Evolutionary conservation across 257 asterid species (phyloP).

Genomic region (Schizonepeta tenuifolia): DNA sequence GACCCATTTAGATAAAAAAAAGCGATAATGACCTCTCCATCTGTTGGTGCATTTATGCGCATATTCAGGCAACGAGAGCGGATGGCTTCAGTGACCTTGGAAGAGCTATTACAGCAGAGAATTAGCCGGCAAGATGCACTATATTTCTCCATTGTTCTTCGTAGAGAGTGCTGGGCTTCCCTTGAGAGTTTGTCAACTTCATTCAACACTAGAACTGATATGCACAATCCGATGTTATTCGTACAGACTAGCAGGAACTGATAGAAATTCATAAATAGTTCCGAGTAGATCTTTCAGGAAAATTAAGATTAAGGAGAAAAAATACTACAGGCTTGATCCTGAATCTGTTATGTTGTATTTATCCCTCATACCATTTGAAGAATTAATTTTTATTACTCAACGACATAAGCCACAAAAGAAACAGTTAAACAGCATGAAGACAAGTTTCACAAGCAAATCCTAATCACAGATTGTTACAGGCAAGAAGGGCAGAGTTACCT

Average conservation of each 20-base stretch:
- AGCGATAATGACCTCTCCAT: conserved; percentile 66
- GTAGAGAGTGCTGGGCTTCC: conserved; percentile 98
- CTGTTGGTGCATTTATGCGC: conserved; percentile 84
- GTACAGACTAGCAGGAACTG: conserved; percentile 20
- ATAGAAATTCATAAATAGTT: conserved; percentile 26
- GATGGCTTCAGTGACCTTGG: conserved; percentile 95
- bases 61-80: conserved; percentile 96
- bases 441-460: neutral
- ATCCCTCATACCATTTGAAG: conserved; percentile 1
- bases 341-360: neutral
- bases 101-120: conserved; percentile 96
- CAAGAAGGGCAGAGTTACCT: conserved; percentile 51
- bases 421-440: conserved; percentile 1
- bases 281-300: conserved; percentile 4
- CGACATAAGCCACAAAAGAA: neutral
- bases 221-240: conserved; percentile 35
- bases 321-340: neutral
- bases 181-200: conserved; percentile 98
- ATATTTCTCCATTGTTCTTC: conserved; percentile 99
- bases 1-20: conserved; percentile 1
- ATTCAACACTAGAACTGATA: conserved; percentile 83
- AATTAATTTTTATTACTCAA: neutral
- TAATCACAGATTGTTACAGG: conserved; percentile 6
- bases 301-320: neutral
- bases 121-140: conserved; percentile 93